Evolutionary conservation across 2,329 filamentous ascomycete species (phyloP).

Genomic region (Ophiocordyceps robertsii): DNA sequence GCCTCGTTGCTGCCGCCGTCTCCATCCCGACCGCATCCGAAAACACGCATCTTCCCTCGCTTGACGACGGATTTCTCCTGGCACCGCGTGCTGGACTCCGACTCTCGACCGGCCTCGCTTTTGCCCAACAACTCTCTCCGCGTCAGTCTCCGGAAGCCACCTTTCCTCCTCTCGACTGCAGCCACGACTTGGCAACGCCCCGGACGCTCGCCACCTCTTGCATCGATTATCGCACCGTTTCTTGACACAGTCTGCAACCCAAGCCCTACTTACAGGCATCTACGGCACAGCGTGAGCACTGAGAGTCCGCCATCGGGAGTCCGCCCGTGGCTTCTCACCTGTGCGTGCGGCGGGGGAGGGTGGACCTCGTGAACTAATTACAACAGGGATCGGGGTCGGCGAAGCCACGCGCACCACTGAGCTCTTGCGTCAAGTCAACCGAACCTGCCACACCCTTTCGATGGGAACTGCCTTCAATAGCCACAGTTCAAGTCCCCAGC

Average conservation of each 20-base stretch:
- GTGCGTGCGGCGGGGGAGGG: constrained; percentile 32
- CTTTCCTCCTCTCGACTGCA: too few relatives aligned
- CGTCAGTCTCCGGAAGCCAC: too few relatives aligned
- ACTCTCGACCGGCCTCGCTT: background rate
- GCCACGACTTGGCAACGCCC: too few relatives aligned
- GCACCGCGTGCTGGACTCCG: background rate
- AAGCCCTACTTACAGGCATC: background rate
- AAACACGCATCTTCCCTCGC: too few relatives aligned
- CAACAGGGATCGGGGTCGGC: constrained; percentile 19
- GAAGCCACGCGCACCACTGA: constrained; percentile 3
- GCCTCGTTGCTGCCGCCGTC: too few relatives aligned
- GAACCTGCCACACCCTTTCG: background rate
- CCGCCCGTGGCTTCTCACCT: constrained; percentile 17
- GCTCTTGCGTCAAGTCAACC: background rate
- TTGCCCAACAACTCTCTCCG: too few relatives aligned
- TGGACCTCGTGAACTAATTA: constrained; percentile 22
- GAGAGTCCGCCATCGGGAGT: constrained; percentile 10
- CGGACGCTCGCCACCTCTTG: too few relatives aligned
- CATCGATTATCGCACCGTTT: too few relatives aligned
- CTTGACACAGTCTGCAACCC: too few relatives aligned
- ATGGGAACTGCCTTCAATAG: constrained; percentile 1
- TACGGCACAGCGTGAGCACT: background rate
- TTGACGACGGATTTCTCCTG: background rate
- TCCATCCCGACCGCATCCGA: too few relatives aligned
- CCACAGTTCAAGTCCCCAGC: background rate